Conservation (phyloP, 2,329 filamentous ascomycete species). For the Neoscytalidium dimidiatum region DNA sequence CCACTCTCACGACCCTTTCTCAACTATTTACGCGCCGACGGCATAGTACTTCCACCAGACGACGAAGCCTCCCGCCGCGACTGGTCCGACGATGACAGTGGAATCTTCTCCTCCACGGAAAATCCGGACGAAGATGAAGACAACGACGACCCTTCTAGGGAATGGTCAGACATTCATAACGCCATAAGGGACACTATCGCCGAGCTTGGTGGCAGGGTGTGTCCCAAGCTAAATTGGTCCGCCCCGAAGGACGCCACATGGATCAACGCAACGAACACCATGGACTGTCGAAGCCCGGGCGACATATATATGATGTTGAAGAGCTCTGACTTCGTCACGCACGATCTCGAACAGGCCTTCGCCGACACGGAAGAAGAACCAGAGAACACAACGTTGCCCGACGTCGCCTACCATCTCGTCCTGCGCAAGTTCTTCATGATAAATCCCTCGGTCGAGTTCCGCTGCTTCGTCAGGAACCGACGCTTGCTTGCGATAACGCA, state of each 20-base stretch:
- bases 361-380: constrained; percentile 61
- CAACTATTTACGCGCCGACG: constrained; percentile 85
- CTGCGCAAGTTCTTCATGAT: constrained; percentile 85
- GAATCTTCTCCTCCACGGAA: constrained; percentile 50
- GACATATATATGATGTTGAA: constrained; percentile 95
- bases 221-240: constrained; percentile 97
- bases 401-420: constrained; percentile 76
- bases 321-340: constrained; percentile 89
- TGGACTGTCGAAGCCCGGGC: constrained; percentile 85
- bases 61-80: constrained; percentile 45
- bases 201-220: constrained; percentile 81
- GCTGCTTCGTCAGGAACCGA: constrained; percentile 87
- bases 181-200: constrained; percentile 74
- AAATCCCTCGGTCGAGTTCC: constrained; percentile 90
- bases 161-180: constrained; percentile 72
- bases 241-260: constrained; percentile 94
- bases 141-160: constrained; percentile 63
- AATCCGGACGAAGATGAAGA: constrained; percentile 53
- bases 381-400: constrained; percentile 35
- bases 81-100: constrained; percentile 54
- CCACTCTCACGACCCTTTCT: constrained; percentile 75
- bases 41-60: constrained; percentile 82
- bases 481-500: constrained; percentile 82
- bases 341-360: constrained; percentile 92
- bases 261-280: constrained; percentile 84